Evolutionary conservation across 1,284 basidiomycete species (phyloP), one percentile per base, ranked within the genome.

Genomic region (Ganoderma boninense): DNA sequence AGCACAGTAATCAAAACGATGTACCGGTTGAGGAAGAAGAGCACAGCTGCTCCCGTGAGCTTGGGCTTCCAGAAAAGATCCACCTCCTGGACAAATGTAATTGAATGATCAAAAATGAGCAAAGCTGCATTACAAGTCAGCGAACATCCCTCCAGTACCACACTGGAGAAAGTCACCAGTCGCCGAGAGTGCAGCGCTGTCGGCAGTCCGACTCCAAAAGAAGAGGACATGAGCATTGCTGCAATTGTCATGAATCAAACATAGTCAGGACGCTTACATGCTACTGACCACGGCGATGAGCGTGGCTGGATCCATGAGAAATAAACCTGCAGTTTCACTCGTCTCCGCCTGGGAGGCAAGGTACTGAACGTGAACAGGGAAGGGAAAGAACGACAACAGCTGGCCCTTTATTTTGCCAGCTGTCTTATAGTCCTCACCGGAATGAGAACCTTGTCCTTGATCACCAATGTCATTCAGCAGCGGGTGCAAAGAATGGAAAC

Each of bases 1-100:
- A 59, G 18, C 18, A 26, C 18, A 2, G 56, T 60, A 29, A 16
- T 32, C 40, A 68, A 40, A 29, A 68, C 67, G 6, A 59, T 60
- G 43, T 66, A 66, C 11, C 65, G 65, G 57, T 66, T 66, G 23
- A 66, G 40, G 20, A 66, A 13, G 65, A 66, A 66, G 18, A 66
- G 32, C 7, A 49, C 56, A 14, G 26, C 42, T 4, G 56, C 57
- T 29, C 42, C 65, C 1, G 26, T 66, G 20, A 66, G 20, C 43
- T 42, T 59, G 10, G 54, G 42, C 43, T 26, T n/a, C 65, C 65
- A 66, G n/a, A 66, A 66, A 2, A 66, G 26, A 6, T 60, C 44
- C 42, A 66, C 65, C 65, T 66, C 65, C 26, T 44, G 26, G 18
- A 32, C 43, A 43, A 66, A 60, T 7, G 65, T 66, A 20, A 66